Base-by-base conservation (phyloP, 1,284 basidiomycete genomes). In the Rhizoctonia solani region DNA sequence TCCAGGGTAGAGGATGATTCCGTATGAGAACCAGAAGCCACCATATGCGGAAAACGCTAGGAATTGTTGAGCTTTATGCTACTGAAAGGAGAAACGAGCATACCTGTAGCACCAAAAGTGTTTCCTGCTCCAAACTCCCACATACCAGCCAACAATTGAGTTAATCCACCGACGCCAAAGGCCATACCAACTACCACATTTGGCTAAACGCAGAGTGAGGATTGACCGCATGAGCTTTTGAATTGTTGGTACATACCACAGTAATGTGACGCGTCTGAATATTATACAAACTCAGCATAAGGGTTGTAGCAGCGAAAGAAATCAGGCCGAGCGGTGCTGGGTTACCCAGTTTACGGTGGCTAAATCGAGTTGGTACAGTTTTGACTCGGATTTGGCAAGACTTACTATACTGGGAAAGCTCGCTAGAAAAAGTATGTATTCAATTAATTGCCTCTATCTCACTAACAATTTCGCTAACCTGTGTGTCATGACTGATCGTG, bases 181-280 rank as follows among this genome's bases (percentile, higher is more conserved):
- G 91, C 90, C 85, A 95, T 90, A 70, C 91, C 92, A 67, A 95
- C 82, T 70, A 95, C 85, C 63, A 89, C 85, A 74, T 95, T 94
- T 32, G 87, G 83, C 75, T 74, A 77, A 39, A 39, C 8, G 9
- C 8, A 39, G 37, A 39, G 21, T 85, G 80, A 41, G 86, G 77
- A 63, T 80, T 74, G 44, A 39, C 30, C 41, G n/a, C 25, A 39
- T 16, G 25, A 21, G n/a, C n/a, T n/a, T n/a, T n/a, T 25, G 25
- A 52, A 42, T 19, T 37, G n/a, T n/a, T n/a, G n/a, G n/a, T 55
- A 59, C 67, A 19, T 63, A 63, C 56, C 19, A 68, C 56, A 14
- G 73, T 74, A 67, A 81, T 75, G 34, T 74, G 73, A 37, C 78
- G 74, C 1, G 77, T 74, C 8, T 72, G 67, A 54, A 77, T 73